Evolutionary conservation across 2,329 filamentous ascomycete species (phyloP).

Genomic region (Cercospora citrullina): DNA sequence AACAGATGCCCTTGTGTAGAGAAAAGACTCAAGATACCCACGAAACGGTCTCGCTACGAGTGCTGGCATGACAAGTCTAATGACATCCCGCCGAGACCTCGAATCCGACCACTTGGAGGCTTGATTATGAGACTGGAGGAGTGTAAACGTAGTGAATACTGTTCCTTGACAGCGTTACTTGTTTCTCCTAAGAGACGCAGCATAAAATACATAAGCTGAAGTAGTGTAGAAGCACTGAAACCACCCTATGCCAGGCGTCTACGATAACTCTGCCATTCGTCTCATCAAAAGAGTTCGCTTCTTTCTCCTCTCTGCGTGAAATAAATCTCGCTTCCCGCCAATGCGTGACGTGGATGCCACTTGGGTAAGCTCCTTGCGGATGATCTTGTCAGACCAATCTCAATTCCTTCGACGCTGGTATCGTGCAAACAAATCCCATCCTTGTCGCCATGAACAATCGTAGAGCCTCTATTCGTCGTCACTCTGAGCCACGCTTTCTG

Average conservation of each 20-base stretch:
- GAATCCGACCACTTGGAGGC: too few species aligned
- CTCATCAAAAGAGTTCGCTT: not conserved
- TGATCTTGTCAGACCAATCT: not conserved
- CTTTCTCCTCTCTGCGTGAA: not conserved
- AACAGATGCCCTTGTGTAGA: not conserved
- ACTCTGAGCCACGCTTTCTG: slow-evolving; percentile 50
- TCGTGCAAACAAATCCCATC: not conserved
- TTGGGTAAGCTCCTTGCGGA: not conserved
- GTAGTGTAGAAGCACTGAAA: not conserved
- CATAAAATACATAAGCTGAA: slow-evolving; percentile 10
- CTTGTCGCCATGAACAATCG: not conserved
- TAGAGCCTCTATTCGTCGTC: slow-evolving; percentile 52
- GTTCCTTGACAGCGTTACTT: not conserved
- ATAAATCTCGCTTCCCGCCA: not conserved
- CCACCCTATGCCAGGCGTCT: not conserved
- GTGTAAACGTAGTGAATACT: not conserved
- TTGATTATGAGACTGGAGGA: too few species aligned
- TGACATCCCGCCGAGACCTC: too few species aligned
- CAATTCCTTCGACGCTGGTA: not conserved
- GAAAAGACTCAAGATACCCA: not conserved
- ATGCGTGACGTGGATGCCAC: not conserved
- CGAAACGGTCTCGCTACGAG: not conserved
- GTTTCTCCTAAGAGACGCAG: slow-evolving; percentile 1
- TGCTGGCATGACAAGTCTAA: too few species aligned
- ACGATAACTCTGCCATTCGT: not conserved